Evolutionary conservation across 768 basidiomycete species (phyloP).

Genomic region (Hypholoma sublateritium): DNA sequence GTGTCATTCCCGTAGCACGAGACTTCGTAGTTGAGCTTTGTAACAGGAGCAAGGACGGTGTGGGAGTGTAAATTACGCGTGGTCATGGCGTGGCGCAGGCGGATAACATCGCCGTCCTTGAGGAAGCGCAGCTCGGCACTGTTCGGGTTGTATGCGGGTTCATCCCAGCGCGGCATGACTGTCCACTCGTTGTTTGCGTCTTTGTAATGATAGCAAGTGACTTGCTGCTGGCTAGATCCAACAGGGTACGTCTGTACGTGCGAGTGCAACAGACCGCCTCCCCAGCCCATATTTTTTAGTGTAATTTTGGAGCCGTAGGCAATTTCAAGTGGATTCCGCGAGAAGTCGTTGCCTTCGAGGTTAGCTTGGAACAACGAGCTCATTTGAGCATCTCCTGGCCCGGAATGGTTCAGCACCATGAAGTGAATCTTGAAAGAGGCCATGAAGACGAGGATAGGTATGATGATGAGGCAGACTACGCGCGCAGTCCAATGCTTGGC

Average conservation of each 20-base stretch:
- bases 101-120: slow-evolving; percentile 72
- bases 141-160: slow-evolving; percentile 62
- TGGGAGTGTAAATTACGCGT: slow-evolving; percentile 94
- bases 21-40: slow-evolving; percentile 89
- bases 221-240: slow-evolving; percentile 92
- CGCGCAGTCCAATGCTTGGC: slow-evolving; percentile 89
- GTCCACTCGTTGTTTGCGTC: slow-evolving; percentile 96
- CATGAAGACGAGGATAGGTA: slow-evolving; percentile 94
- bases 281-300: slow-evolving; percentile 97
- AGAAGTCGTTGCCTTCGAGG: slow-evolving; percentile 90
- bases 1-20: slow-evolving; percentile 92
- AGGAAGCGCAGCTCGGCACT: slow-evolving; percentile 65
- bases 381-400: slow-evolving; percentile 98
- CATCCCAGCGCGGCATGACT: slow-evolving; percentile 80
- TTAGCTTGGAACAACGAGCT: slow-evolving; percentile 98
- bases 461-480: slow-evolving; percentile 77
- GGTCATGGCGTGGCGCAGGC: slow-evolving; percentile 81
- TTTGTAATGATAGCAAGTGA: slow-evolving; percentile 99
- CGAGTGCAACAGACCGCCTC: slow-evolving; percentile 94
- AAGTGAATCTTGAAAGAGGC: slow-evolving; percentile 96
- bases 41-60: slow-evolving; percentile 79
- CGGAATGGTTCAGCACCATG: slow-evolving; percentile 88
- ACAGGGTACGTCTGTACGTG: slow-evolving; percentile 94
- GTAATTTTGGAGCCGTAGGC: slow-evolving; percentile 90
- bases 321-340: slow-evolving; percentile 87